Base-by-base conservation (phyloP, 225 moss, liverwort and hornwort species). In the Bryum argenteum region DNA sequence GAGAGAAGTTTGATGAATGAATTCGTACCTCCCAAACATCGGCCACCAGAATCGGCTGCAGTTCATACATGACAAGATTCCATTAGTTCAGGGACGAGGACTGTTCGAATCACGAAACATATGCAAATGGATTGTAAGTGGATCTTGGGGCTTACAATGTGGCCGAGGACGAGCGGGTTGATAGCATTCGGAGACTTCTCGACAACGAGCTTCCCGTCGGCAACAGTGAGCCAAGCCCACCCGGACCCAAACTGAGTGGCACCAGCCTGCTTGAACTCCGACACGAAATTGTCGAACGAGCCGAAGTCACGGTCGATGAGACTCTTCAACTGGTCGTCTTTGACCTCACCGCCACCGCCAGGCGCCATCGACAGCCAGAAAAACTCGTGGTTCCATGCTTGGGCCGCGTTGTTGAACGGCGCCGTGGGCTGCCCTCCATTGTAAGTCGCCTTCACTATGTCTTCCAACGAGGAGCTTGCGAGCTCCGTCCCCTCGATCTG, bases 301-400 rank as follows among this genome's bases (percentile, higher is more conserved):
- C 86, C 91, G 62, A 94, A 94, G 61, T 91, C 89, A 37, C 88
- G 84, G 52, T 85, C 73, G 9, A 94, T 82, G 0, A 94, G 75
- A 1, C 69, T 43, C n/a, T 83, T 41, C 72, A 91, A 10, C 76
- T 89, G 66, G 20, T 88, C 88, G 18, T 60, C 71, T 9, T 91
- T 89, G 4, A 12, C 45, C 50, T 72, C 66, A 50, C 86, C 86
- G 38, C 89, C 89, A 21, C 89, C 88, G 19, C 78, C 70, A 5
- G 91, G 81, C 60, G 77, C 72, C 77, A 91, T 91, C 10, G 91
- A 91, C 63, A 79, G 42, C 93, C 93, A 93, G 79, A 89, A 93
- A 37, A 91, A 94, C 65, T 83, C 89, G 61, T 89, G 91, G 74
- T 91, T 94, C 93, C 89, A 94, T 22, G 84, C 84, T 83, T 94